A percentile compares a stretch with the other conserved stretches of the same genome.
Conservation (phyloP, 495 filamentous ascomycete genomes). For the Margaritispora aquatica region DNA sequence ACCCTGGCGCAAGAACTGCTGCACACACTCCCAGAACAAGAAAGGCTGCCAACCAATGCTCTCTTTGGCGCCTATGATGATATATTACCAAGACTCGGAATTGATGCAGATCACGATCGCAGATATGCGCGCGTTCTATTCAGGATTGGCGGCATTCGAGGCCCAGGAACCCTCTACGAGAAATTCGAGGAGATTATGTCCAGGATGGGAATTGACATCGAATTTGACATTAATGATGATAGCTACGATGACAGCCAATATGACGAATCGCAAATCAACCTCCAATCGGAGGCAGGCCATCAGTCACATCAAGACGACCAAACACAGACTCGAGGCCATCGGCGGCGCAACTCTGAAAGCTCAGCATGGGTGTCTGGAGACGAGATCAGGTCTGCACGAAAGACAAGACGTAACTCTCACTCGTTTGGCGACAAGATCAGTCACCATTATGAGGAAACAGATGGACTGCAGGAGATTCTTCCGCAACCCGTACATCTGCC, state of each 20-base stretch:
- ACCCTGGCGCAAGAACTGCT: constrained; percentile 57
- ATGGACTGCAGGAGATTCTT: neutral
- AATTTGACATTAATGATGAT: constrained; percentile 39
- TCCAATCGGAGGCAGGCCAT: neutral
- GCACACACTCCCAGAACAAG: constrained; percentile 46
- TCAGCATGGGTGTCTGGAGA: constrained; percentile 15
- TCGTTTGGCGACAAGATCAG: constrained; percentile 5
- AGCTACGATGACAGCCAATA: constrained; percentile 22
- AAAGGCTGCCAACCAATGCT: constrained; percentile 65
- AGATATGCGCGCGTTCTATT: constrained; percentile 73
- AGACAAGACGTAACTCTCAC: constrained; percentile 13
- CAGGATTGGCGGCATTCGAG: constrained; percentile 61
- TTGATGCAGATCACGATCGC: constrained; percentile 64
- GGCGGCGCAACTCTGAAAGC: constrained; percentile 25
- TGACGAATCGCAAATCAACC: constrained; percentile 5
- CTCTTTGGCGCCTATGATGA: constrained; percentile 76
- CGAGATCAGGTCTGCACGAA: neutral
- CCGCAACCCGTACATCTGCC: neutral
- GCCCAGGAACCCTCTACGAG: constrained; percentile 46
- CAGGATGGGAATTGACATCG: constrained; percentile 61
- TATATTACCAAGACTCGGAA: constrained; percentile 58
- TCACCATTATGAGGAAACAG: neutral
- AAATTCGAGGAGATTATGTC: constrained; percentile 61
- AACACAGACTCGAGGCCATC: neutral
- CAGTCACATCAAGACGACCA: neutral